Evolutionary conservation across 805 yeast genomes (phyloP), one percentile per base, ranked within the genome.

Genomic region (Yamadazyma nakazawae): DNA sequence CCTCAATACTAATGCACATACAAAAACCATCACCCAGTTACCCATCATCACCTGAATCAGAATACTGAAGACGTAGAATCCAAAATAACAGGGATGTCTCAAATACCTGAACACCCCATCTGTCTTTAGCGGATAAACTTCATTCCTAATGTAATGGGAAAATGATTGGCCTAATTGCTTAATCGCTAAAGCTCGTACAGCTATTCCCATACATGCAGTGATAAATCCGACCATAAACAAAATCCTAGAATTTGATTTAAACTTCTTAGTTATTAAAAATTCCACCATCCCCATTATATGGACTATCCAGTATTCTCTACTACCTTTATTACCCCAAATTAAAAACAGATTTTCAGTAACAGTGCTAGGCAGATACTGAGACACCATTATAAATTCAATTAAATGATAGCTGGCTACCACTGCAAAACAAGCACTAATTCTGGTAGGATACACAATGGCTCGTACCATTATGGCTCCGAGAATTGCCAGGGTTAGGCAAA

Each of bases 31-130:
- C 11, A 59, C 24, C 32, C 47, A 45, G 40, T 67, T 70, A 10
- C 54, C 51, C 30, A 70, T 46, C 11, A 54, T 49, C 9, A 64
- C 19, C 49, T 68, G 70, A 43, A 58, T 43, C 9, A 75, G 75
- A 26, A 62, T 51, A 11, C 57, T 66, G 39, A 62, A 62, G n/a
- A 59, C 41, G 50, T 64, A 61, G 48, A 68, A 70, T 34, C 75
- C 75, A 7, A 65, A 40, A 47, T 70, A 70, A 43, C 72, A 64
- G 14, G 75, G 75, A 47, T 70, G 75, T 42, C 75, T 49, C 24
- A 57, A 44, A 48, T 49, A 52, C 7, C 49, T 32, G 47, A 65
- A 70, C n/a, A 67, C 47, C 1, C 75, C 75, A 12, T 40, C 36
- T 11, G 72, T 67, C 24, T 69, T 60, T 30, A 70, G 52, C 39